Base-by-base conservation (phyloP, 306 rosid genomes). In the Malus sylvestris region DNA sequence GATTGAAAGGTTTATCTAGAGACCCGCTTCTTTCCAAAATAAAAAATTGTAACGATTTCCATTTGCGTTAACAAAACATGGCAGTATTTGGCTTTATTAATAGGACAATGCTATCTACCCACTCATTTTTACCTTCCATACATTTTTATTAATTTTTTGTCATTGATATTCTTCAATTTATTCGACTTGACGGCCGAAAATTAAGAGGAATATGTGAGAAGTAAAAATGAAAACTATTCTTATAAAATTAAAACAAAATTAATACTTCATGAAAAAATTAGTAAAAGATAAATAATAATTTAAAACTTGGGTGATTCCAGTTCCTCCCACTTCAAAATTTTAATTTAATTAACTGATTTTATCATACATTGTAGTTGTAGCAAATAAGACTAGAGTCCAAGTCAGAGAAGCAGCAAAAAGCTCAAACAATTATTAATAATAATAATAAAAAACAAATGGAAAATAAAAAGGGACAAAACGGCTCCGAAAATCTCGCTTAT, bases 401-500 rank as follows among this genome's bases (percentile, higher is more conserved):
- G 59, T 69, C 29, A 70, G 42, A 49, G 45, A 49, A 27, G 67
- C 68, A 63, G 68, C 67, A 9, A 10, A 20, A 66, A 4, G 46
- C 18, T 27, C 33, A 45, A 69, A 45, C 15, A 19, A 70, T 30
- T 3, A 69, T 19, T 40, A 25, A 5, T 15, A 78, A 10, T 23
- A 35, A 35, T 35, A 23, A 8, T 20, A 71, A 20, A 8, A 78
- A 64, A 75, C 46, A 33, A 25, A 64, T 44, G 14, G 49, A 68
- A 67, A n/a, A 32, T 9, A n/a, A 20, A 60, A 68, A 40, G 30
- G 7, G 40, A 10, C 33, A 60, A 44, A 46, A 46, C 15, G 30
- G 6, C 70, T 29, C 87, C 93, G 84, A 85, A 84, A 86, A 70
- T 92, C 76, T 75, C 86, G 92, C 82, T 85, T 78, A 78, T 85